Evolutionary conservation across 2,329 filamentous ascomycete species (phyloP), one percentile per base, ranked within the genome.

Genomic region (Arthroderma sp.): DNA sequence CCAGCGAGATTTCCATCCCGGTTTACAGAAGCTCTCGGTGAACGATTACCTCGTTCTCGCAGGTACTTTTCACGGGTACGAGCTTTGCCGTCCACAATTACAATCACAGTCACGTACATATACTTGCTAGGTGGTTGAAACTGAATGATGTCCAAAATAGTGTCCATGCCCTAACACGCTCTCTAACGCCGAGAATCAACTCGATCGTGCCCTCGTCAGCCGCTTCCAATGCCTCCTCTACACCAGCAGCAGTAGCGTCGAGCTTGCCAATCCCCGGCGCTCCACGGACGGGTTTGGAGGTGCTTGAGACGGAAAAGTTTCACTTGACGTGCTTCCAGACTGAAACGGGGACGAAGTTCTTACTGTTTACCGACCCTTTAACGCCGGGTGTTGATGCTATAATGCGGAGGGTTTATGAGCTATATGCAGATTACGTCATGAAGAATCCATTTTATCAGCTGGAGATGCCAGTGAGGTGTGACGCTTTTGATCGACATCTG

Each of bases 391-490:
- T 93, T 34, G 91, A 96, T 56, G 73, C 78, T 8, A 82, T 89
- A 38, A 80, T 94, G 54, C 75, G 79, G 60, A 83, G 79, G 63
- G 82, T 95, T 56, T 96, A 98, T 63, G 91, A 96, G 63, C 68
- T 96, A 43, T 98, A 96, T 68, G 77, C 86, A 42, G 91, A 98
- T 65, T 96, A 86, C 62, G 91, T 98, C 54, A 96, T 95, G 86
- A 98, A 96, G 73, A 98, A 98, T 64, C 91, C 91, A 1, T 98
- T 98, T 61, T 96, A 96, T 68, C 88, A 91, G 28, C 73, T 94
- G 46, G 91, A 98, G 69, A 98, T 96, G 88, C 91, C 91, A 5
- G 79, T 98, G 44, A 75, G 91, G 50, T 94, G 91, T 66, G 91
- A 96, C 60, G 83, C 86, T 55, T 98, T 95, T 68, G 91, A 98